phyloP scores from a whole-genome alignment of 371 early-diverging fungal genomes.

The Actinomortierella wolfii region DNA sequence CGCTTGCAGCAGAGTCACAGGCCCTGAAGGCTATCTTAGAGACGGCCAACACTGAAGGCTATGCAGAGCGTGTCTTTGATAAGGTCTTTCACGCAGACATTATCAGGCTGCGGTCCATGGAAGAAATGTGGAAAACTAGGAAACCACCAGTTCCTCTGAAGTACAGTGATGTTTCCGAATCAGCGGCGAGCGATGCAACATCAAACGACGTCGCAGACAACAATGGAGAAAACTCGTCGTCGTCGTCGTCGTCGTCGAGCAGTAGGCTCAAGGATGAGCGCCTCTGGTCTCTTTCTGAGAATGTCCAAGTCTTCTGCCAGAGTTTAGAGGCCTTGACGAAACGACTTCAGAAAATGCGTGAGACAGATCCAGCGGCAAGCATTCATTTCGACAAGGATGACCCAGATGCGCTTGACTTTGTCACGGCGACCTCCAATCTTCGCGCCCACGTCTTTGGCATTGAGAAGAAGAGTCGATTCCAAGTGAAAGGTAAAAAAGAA shows the following conservation, averaged over 20 bases:
- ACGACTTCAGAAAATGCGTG: constrained; percentile 48
- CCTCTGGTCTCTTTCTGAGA: constrained; percentile 67
- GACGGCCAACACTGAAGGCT: constrained; percentile 64
- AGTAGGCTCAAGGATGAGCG: constrained; percentile 61
- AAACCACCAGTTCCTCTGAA: constrained; percentile 72
- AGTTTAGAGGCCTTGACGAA: constrained; percentile 52
- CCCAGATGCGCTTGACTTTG: constrained; percentile 86
- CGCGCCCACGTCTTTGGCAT: constrained; percentile 86
- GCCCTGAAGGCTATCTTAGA: constrained; percentile 70
- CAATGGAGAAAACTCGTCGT: too few species aligned
- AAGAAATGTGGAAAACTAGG: constrained; percentile 91
- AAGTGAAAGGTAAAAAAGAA: constrained; percentile 76
- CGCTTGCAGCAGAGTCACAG: constrained; percentile 71
- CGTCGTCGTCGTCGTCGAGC: too few species aligned
- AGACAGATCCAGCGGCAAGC: constrained; percentile 51
- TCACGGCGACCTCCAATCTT: constrained; percentile 90
- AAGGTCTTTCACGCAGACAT: constrained; percentile 81
- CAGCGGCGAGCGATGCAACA: neutral
- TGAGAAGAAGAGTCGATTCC: constrained; percentile 78
- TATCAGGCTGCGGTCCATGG: constrained; percentile 73
- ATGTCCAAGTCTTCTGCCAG: constrained; percentile 56
- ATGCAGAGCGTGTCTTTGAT: constrained; percentile 76
- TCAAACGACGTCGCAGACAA: too few species aligned
- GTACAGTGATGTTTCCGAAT: constrained; percentile 50
- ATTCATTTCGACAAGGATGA: constrained; percentile 96